Conservation (phyloP, 768 basidiomycete species). For the Boletus edulis region DNA sequence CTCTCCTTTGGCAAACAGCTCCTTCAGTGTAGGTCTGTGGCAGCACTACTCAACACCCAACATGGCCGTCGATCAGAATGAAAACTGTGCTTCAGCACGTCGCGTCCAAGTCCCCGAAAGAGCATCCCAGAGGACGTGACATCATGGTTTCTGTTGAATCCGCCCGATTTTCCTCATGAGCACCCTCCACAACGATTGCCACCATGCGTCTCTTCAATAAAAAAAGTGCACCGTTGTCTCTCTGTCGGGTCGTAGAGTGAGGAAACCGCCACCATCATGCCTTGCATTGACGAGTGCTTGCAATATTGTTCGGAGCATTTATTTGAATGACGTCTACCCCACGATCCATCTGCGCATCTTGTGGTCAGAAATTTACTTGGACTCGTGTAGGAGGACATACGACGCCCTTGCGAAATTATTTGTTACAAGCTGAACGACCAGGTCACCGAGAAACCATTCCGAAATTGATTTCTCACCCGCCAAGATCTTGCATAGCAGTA, state of each 20-base stretch:
- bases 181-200: constrained; percentile 71
- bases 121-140: no score
- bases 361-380: neutral
- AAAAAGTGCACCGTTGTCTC: constrained; percentile 40
- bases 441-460: no score
- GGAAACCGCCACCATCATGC: constrained; percentile 74
- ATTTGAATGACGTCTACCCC: constrained; percentile 69
- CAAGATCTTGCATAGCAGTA: neutral
- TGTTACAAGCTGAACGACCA: no score
- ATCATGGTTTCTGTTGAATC: constrained; percentile 33
- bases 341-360: constrained; percentile 51
- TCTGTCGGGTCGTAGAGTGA: constrained; percentile 60
- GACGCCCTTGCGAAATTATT: constrained; percentile 32
- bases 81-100: no score
- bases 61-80: no score
- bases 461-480: no score
- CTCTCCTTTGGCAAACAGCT: neutral
- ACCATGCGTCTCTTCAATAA: constrained; percentile 49
- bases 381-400: constrained; percentile 41
- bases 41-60: no score
- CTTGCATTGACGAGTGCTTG: constrained; percentile 35
- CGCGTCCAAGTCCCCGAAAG: no score
- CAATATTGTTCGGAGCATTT: constrained; percentile 67
- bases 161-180: constrained; percentile 50
- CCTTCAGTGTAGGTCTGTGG: neutral